Evolutionary conservation across 768 basidiomycete species (phyloP), one percentile per base, ranked within the genome.

Genomic region (Crassisporium funariophilum): DNA sequence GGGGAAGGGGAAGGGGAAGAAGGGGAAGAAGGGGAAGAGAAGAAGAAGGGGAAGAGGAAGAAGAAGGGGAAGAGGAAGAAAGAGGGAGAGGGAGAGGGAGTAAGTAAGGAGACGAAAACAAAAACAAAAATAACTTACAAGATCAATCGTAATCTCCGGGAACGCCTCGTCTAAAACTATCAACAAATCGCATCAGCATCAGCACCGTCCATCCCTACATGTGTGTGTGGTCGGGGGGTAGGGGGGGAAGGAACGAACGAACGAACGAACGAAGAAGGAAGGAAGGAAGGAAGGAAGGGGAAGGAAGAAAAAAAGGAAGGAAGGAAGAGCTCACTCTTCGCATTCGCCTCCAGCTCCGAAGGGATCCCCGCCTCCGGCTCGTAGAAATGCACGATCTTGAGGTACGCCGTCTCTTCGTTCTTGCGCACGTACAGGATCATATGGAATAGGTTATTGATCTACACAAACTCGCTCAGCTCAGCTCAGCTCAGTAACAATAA

Each of bases 261-360:
- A n/a, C n/a, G n/a, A n/a, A n/a, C n/a, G n/a, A n/a, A n/a, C n/a
- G n/a, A n/a, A n/a, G n/a, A n/a, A n/a, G n/a, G n/a, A n/a, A n/a
- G n/a, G n/a, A n/a, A n/a, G 31, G 21, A 34, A 38, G 10, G 29
- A 49, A 20, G 2, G 45, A 41, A 6, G 22, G 19, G 13, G 10
- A 10, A 2, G 4, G 7, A 39, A 10, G 20, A 27, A 2, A 13
- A 15, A 25, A 21, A 25, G 23, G 11, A 1, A 23, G 45, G n/a
- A 54, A 16, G 58, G n/a, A n/a, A n/a, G n/a, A n/a, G n/a, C 70
- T 17, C 41, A 81, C 83, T 81, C 59, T 81, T 85, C 23, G 77
- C 73, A 56, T 88, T 90, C 4, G 85, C 83, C 59, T 84, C 86
- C 54, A 90, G 64, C 56, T 90, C 88, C 0, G 82, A 82, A 1